Base-by-base conservation (phyloP, 2,329 filamentous ascomycete species). In the Fusarium nelsonii region DNA sequence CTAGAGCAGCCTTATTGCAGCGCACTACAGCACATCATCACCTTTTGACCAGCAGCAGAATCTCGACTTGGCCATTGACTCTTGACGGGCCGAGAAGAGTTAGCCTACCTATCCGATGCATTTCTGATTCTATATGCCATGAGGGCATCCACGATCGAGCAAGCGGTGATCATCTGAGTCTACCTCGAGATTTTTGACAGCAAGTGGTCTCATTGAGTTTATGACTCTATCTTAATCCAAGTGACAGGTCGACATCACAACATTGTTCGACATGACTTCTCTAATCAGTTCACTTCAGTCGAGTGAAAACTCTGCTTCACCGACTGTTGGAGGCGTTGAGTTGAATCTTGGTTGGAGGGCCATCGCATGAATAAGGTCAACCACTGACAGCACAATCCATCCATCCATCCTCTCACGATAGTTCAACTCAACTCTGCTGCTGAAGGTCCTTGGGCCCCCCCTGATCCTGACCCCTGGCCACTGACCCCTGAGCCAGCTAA, bases 361-460 rank as follows among this genome's bases (percentile, higher is more conserved):
- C 45, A 50, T 37, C 12, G 16, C 65, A 65, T 69, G 59, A 57
- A 56, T 69, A 52, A 45, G 23, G 32, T 32, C 26, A 55, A 40
- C 65, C 65, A 68, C 45, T 68, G 51, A 69, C 50, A 61, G 36
- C 48, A 41, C 54, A 51, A 32, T 62, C 34, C 65, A 34, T 56
- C 59, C 65, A 69, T 60, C 59, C 59, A 66, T 61, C 62, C 39
- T 58, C 45, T 40, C 54, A 45, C 30, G 44, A 68, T 67, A 54
- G 41, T 41, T 41, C 37, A 54, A 34, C 36, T 54, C 45, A 30
- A 39, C 20, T 45, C 41, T 45, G 12, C 26, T 49, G 33, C 20
- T 50, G 33, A 37, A 50, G 33, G 46, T 50, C 46, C 33, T 26
- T 50, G 18, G 46, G 4, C 23, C 5, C 23, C 46, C 46, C 46